Base-by-base conservation (phyloP, 78 protist species). In the Paratrimastix pyriformis region DNA sequence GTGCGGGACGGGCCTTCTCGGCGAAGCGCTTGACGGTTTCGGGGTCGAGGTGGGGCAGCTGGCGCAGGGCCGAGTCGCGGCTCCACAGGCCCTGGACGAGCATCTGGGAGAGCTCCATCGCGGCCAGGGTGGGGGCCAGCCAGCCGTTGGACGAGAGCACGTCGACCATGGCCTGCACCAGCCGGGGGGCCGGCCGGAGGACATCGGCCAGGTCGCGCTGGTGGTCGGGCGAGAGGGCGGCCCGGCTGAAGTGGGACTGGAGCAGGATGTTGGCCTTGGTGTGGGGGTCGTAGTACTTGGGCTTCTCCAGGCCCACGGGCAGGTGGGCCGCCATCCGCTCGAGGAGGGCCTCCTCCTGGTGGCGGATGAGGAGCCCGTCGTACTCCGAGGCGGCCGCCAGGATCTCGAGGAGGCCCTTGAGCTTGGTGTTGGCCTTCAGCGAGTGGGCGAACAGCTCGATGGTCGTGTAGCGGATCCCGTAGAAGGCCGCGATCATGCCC, bases 31-130 rank as follows among this genome's bases (percentile, higher is more conserved):
- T 70, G 15, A 86, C 60, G 37, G 85, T 70, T 15, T 45, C 93
- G 39, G 32, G 4, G 40, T 37, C 48, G 37, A 93, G 35, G 86
- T 91, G 93, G 11, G 97, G 97, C 26, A 87, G 74, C 83, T 90
- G 91, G 58, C 55, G n/a, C 37, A 90, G 79, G 46, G 39, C 24
- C 21, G 85, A 24, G 71, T 81, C 83, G n/a, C 40, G 18, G 58
- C 65, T 65, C 85, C 86, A 81, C 43, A 62, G 18, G 11, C 89
- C 96, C 80, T 92, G 96, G 18, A 81, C 84, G 32, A 81, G 46
- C 97, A 93, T 91, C 80, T 94, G 97, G 7, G 87, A 52, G 44
- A 94, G 73, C 71, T 92, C 97, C 97, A 94, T 93, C 30, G 94
- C 88, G 0, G 91, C 91, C 7, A 94, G 84, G 5, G 95, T 92